Percentiles rank a stretch among this genome's conserved stretches.
phyloP scores from a whole-genome alignment of 2,329 filamentous ascomycete genomes.

The Trematosphaeria pertusa region DNA sequence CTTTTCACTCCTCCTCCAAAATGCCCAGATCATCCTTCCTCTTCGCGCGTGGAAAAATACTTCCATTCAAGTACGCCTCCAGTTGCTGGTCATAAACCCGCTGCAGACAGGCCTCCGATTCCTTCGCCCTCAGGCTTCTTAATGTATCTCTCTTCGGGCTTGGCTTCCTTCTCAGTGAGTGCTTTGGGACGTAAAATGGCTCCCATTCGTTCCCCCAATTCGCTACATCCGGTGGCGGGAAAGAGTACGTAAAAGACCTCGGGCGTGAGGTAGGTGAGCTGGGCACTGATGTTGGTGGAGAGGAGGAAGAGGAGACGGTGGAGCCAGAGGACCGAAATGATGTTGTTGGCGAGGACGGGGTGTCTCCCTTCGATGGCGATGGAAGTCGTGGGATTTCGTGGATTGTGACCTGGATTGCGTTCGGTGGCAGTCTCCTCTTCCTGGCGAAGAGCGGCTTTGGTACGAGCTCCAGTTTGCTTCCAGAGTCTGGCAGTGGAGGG shows the following conservation, averaged over 20 bases:
- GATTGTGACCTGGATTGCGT: slow-evolving; percentile 26
- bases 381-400: slow-evolving; percentile 26
- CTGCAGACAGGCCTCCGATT: slow-evolving; percentile 44
- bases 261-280: slow-evolving; percentile 19
- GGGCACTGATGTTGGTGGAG: slow-evolving; percentile 25
- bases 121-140: slow-evolving; percentile 41
- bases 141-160: slow-evolving; percentile 38
- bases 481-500: slow-evolving; percentile 12
- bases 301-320: slow-evolving; percentile 20
- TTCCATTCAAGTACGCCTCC: slow-evolving; percentile 37
- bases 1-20: slow-evolving; percentile 8
- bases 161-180: slow-evolving; percentile 25
- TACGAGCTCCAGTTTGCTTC: slow-evolving; percentile 19
- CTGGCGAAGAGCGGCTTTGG: slow-evolving; percentile 38
- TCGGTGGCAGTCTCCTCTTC: slow-evolving; percentile 22
- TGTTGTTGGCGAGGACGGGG: slow-evolving; percentile 19
- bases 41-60: slow-evolving; percentile 20
- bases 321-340: slow-evolving; percentile 23
- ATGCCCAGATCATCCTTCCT: neutral
- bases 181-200: slow-evolving; percentile 13
- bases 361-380: slow-evolving; percentile 14
- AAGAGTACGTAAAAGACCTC: slow-evolving; percentile 16
- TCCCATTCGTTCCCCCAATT: slow-evolving; percentile 12
- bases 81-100: slow-evolving; percentile 38
- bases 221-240: slow-evolving; percentile 12